These are phyloP conservation scores for Typha latifolia DNA, from an alignment of 176 grass and related monocot species.

Conservation along the genomic window DNA sequence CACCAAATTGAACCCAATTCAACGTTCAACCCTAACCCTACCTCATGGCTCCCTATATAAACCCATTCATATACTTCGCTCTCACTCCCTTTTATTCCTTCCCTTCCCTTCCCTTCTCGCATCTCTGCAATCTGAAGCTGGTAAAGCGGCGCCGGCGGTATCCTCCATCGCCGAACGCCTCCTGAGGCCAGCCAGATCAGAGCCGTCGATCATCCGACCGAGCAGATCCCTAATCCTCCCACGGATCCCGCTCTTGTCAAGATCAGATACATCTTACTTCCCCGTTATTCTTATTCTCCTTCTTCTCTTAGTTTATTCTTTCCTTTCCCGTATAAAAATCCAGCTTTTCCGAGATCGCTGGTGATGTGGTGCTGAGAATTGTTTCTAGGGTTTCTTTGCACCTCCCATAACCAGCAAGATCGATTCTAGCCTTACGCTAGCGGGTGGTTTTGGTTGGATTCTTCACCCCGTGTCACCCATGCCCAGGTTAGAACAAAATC, in stretches of 20 bases:
- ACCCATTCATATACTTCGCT: not conserved
- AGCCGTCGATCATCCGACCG: slow-evolving; percentile 69
- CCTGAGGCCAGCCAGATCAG: slow-evolving; percentile 37
- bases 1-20: no score
- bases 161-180: slow-evolving; percentile 34
- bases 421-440: not conserved
- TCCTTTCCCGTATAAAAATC: not conserved
- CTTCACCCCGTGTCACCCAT: not conserved
- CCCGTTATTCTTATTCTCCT: not conserved
- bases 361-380: slow-evolving; percentile 55
- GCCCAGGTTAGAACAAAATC: slow-evolving; percentile 23
- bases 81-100: not conserved
- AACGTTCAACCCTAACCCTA: no score
- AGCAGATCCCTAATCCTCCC: slow-evolving; percentile 25
- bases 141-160: slow-evolving; percentile 26
- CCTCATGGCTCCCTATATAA: no score
- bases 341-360: slow-evolving; percentile 16
- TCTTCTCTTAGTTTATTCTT: not conserved
- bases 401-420: slow-evolving; percentile 58
- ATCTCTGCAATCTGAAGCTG: slow-evolving; percentile 12
- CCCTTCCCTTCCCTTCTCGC: not conserved
- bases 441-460: slow-evolving; percentile 3
- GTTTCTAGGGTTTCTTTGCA: slow-evolving; percentile 22
- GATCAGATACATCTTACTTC: slow-evolving; percentile 43
- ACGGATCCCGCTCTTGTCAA: slow-evolving; percentile 57